Evolutionary conservation across 441 rosid genomes (phyloP).

Genomic region (Omphalea diandra): DNA sequence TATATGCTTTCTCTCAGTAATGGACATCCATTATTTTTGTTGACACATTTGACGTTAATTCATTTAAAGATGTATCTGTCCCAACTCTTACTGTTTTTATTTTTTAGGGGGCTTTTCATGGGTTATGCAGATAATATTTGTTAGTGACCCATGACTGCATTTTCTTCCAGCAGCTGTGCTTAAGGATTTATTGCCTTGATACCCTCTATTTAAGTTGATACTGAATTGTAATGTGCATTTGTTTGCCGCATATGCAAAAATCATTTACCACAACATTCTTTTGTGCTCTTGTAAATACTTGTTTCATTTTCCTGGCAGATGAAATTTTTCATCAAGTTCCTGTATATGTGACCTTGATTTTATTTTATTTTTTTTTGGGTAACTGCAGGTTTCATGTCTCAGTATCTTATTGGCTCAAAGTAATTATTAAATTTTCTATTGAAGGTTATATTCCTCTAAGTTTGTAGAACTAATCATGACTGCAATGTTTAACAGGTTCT

Average conservation of each 20-base stretch:
- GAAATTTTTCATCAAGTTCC: conserved; percentile 11
- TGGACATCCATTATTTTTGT: neutral
- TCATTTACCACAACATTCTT: neutral
- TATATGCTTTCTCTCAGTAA: neutral
- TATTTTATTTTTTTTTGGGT: conserved; percentile 30
- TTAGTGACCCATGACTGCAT: neutral
- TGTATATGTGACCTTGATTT: conserved; percentile 27
- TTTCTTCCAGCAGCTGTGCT: neutral
- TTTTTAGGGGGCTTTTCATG: neutral
- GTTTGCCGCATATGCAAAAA: neutral
- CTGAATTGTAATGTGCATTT: neutral
- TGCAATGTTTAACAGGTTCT: conserved; percentile 29
- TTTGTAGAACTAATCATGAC: conserved; percentile 31
- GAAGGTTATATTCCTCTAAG: conserved; percentile 35
- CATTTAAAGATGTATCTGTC: neutral
- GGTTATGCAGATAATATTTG: neutral
- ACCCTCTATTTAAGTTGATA: neutral
- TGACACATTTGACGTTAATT: neutral
- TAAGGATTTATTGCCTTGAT: neutral
- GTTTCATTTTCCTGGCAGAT: neutral
- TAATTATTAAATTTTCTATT: conserved; percentile 30
- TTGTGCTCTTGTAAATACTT: neutral
- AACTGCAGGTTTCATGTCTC: conserved; percentile 58
- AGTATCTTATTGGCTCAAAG: conserved; percentile 33
- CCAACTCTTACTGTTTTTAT: neutral